phyloP scores from a whole-genome alignment of 1,139 yeast genomes.

The Kodamaea arcana region DNA sequence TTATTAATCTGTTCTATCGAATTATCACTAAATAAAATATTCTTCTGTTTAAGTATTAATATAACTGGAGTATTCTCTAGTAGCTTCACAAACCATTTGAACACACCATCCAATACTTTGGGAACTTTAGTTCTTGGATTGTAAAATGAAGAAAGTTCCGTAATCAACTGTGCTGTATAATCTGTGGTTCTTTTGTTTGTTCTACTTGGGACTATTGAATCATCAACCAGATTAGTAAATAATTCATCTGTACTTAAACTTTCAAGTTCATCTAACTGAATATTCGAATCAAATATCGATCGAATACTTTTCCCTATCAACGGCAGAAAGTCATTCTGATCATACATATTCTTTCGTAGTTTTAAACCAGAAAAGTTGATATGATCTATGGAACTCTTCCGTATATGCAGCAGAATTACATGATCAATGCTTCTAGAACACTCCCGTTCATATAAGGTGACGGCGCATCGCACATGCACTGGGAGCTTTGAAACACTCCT shows the following conservation, averaged over 20 bases:
- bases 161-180: slow-evolving; percentile 19
- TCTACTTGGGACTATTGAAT: slow-evolving; percentile 12
- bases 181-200: slow-evolving; percentile 17
- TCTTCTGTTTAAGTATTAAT: slow-evolving; percentile 27
- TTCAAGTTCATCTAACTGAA: slow-evolving; percentile 14
- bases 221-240: slow-evolving; percentile 9
- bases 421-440: slow-evolving; percentile 8
- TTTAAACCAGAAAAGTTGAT: slow-evolving; percentile 18
- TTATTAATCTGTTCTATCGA: slow-evolving; percentile 25
- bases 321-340: slow-evolving; percentile 21
- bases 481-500: slow-evolving; percentile 16
- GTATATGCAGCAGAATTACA: slow-evolving; percentile 12
- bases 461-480: slow-evolving; percentile 8
- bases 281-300: slow-evolving; percentile 17
- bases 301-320: slow-evolving; percentile 15
- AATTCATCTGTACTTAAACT: slow-evolving; percentile 13
- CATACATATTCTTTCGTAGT: slow-evolving; percentile 13
- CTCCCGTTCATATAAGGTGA: slow-evolving; percentile 12
- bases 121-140: slow-evolving; percentile 19
- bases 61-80: slow-evolving; percentile 30
- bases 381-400: slow-evolving; percentile 18
- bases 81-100: slow-evolving; percentile 27
- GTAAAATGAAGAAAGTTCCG: slow-evolving; percentile 20
- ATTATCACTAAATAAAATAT: slow-evolving; percentile 26
- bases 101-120: slow-evolving; percentile 15